These are phyloP conservation scores for Trichophyton benhamiae DNA, from an alignment of 2,329 filamentous ascomycete genomes.

Conservation along the genomic window DNA sequence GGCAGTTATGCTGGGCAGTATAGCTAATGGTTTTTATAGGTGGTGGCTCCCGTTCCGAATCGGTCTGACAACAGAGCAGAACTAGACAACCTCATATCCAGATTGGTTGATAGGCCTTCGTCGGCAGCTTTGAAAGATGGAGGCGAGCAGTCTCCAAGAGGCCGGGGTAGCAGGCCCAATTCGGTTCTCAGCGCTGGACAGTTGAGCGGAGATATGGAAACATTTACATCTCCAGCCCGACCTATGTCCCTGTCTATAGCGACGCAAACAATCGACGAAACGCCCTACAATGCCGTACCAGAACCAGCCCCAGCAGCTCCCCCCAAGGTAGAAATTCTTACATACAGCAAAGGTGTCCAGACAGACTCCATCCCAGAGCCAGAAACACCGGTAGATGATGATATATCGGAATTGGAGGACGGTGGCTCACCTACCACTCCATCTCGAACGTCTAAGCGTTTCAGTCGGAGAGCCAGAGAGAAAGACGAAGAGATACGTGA, in stretches of 20 bases:
- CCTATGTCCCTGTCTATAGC: constrained; percentile 36
- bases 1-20: not conserved
- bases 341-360: constrained; percentile 94
- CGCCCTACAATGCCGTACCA: constrained; percentile 63
- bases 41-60: constrained; percentile 47
- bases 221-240: constrained; percentile 27
- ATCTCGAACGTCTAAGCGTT: constrained; percentile 51
- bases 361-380: constrained; percentile 59
- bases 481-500: constrained; percentile 80
- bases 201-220: constrained; percentile 56
- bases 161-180: constrained; percentile 60
- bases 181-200: constrained; percentile 75
- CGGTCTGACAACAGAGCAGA: constrained; percentile 54
- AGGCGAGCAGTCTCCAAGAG: constrained; percentile 33
- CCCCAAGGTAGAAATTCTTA: constrained; percentile 61
- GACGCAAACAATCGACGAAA: constrained; percentile 56
- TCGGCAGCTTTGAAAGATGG: constrained; percentile 51
- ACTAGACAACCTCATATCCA: constrained; percentile 75
- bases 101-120: constrained; percentile 62
- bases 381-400: constrained; percentile 41
- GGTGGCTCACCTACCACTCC: constrained; percentile 44
- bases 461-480: constrained; percentile 67
- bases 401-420: constrained; percentile 49
- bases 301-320: constrained; percentile 66
- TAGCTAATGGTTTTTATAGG: constrained; percentile 5